Conservation (phyloP, 2,329 filamentous ascomycete genomes). For the Microascus cirrosus region DNA sequence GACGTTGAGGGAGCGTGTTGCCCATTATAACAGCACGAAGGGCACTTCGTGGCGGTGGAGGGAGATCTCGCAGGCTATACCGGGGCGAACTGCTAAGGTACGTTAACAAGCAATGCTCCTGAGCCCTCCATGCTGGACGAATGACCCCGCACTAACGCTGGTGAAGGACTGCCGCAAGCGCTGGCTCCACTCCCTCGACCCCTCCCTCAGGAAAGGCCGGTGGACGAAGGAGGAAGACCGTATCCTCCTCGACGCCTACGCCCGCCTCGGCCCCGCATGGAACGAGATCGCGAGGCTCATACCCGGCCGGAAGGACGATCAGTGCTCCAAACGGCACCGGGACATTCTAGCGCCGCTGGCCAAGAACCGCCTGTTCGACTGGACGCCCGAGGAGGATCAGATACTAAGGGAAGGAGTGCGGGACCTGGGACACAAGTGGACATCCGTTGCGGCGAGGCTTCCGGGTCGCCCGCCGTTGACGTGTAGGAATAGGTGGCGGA, state of each 20-base stretch:
- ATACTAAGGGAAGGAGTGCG: constrained; percentile 13
- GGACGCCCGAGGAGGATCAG: constrained; percentile 14
- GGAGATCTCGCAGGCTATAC: constrained; percentile 13
- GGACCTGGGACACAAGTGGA: constrained; percentile 15
- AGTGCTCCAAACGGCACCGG: constrained; percentile 17
- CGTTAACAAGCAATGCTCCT: no score
- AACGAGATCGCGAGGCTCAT: constrained; percentile 16
- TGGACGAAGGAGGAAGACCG: constrained; percentile 18
- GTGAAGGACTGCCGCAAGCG: constrained; percentile 16
- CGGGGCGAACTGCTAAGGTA: constrained; percentile 16
- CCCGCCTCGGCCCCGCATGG: constrained; percentile 14
- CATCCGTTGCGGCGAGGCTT: constrained; percentile 14
- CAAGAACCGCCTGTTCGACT: constrained; percentile 13
- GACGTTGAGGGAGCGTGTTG: constrained; percentile 14
- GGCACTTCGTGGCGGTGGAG: constrained; percentile 16
- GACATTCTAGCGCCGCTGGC: constrained; percentile 16
- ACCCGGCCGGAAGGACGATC: constrained; percentile 17
- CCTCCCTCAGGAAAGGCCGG: constrained; percentile 15
- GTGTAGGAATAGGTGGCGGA: constrained; percentile 17
- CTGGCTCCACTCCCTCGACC: constrained; percentile 18
- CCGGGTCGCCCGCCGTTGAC: constrained; percentile 16
- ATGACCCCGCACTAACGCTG: neutral
- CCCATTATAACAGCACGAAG: constrained; percentile 14
- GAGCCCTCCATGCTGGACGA: no score
- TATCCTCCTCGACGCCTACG: constrained; percentile 15